Base-by-base conservation (phyloP, 2,329 filamentous ascomycete species). In the Capronia coronata region DNA sequence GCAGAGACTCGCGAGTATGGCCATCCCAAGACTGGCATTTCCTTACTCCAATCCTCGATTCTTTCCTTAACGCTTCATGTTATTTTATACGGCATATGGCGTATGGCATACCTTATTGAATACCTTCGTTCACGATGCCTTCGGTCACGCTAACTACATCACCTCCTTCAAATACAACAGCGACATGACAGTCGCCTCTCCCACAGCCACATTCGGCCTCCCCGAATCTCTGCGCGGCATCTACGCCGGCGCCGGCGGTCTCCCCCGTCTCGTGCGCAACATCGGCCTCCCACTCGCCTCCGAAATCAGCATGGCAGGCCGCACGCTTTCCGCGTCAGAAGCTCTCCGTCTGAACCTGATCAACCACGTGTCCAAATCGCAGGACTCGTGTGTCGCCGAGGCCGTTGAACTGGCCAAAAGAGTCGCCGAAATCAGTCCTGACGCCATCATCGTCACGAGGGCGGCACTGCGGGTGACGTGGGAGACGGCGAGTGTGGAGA, bases 221-320 rank as follows among this genome's bases (percentile, higher is more conserved):
- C 85, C 86, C 0, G 86, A 89, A 67, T 83, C 84, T 1, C 79
- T 77, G 54, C 75, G 81, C 46, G 86, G 86, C 5, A 83, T 88
- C 6, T 78, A 84, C 2, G 81, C 85, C 22, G 72, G 86, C 1
- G 84, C 84, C 1, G 86, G 86, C 3, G 84, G 81, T 3, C 68
- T 89, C 44, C 82, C 85, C 27, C 74, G 86, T 13, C 70, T 89
- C 14, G 74, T 78, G 13, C 72, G 80, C 46, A 79, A 77, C 6
- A 71, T 87, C n/a, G 85, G 86, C 0, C 69, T 76, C 40, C 84
- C 84, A 63, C 71, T 84, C 23, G 84, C 86, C 0, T 78, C 79
- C 52, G 84, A 89, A 70, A 80, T 89, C 70, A 82, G 79, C 18
- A 71, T 89, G 8, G 75, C 79, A 1, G 85, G 84, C 0, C 69